Base-by-base conservation (phyloP, 306 rosid species). In the Boehmeria nivea region DNA sequence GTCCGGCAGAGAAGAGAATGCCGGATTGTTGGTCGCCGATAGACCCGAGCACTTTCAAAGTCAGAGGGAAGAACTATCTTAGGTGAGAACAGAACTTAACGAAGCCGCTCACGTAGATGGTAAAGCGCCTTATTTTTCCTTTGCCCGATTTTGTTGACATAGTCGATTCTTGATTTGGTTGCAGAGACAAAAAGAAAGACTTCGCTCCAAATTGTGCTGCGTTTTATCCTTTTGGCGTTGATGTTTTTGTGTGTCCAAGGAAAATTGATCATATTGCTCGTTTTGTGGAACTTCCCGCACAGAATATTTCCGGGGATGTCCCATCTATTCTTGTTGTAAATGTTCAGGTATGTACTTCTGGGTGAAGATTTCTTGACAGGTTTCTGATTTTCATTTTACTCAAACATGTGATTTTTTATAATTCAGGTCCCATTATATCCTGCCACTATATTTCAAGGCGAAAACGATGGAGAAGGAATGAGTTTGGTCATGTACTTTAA, bases 401-500 rank as follows among this genome's bases (percentile, higher is more conserved):
- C 20, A 10, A 40, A 6, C 65, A 61, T 54, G 54, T 16, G 34
- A 51, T 36, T 66, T 51, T 26, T 51, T 62, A 47, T 19, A 27
- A 47, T 85, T 82, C 86, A 91, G 99, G 81, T 91, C 61, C 99
- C 99, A 19, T 69, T 87, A 44, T 91, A 91, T 66, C 77, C 99
- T 52, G 82, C 82, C 56, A 17, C 87, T 6, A 63, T 91, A 71
- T 91, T 91, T 60, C 96, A 84, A 73, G 85, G 95, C 17, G 89
- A 91, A 73, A 79, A 73, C 68, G 99, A 91, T 36, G 99, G 99
- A 63, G 96, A 91, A 60, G 99, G 99, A 77, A 79, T 87, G 95
- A 87, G 70, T 54, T 81, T 78, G 65, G 87, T 91, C 60, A 73
- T 91, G 79, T 91, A 87, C 79, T 91, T 78, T 48, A 87, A 91